Evolutionary conservation across 176 grass and related monocot species (phyloP), one percentile per base, ranked within the genome.

Genomic region (Oryza glumipatula): DNA sequence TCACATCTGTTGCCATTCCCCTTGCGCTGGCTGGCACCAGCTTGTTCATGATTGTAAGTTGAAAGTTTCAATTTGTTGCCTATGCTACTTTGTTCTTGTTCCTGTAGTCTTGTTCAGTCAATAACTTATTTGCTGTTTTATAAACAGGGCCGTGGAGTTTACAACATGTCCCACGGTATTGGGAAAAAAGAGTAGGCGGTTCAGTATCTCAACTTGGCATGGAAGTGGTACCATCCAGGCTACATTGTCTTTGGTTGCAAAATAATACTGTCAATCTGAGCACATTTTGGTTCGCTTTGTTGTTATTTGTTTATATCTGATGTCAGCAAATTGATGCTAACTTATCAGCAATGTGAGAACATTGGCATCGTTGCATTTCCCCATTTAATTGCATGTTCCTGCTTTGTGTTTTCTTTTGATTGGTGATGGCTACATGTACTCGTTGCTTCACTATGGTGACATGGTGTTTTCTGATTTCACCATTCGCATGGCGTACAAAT

Each of bases 1-100:
- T 94, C 70, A 94, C 89, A 17, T 94, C 89, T 0, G 84, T 94
- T 47, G 92, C 82, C 32, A 94, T 94, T 33, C 92, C 92, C 65
- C 84, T 92, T 85, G 87, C 87, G 10, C 78, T 94, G 24, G 87
- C 89, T 80, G 78, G 60, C 72, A 30, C 92, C 23, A 87, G 81
- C 65, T 49, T 91, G 65, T 84, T 76, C 74, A 84, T 94, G 68
- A 88, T 94, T 28, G 89, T 94, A 78, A 68, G 89, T 64, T 86
- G 13, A 2, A n/a, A 48, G 24, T 70, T 76, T 26, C 21, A 52
- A 17, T 24, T 24, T 79, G 5, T 11, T 51, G 22, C 23, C 12
- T 15, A 46, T 5, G 23, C 70, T 81, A 58, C 56, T 70, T 45
- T 24, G 49, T 81, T 58, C 0, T 30, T 30, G 6, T 36, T 51